Evolutionary conservation across 768 basidiomycete species (phyloP).

Genomic region (Russula lepida): DNA sequence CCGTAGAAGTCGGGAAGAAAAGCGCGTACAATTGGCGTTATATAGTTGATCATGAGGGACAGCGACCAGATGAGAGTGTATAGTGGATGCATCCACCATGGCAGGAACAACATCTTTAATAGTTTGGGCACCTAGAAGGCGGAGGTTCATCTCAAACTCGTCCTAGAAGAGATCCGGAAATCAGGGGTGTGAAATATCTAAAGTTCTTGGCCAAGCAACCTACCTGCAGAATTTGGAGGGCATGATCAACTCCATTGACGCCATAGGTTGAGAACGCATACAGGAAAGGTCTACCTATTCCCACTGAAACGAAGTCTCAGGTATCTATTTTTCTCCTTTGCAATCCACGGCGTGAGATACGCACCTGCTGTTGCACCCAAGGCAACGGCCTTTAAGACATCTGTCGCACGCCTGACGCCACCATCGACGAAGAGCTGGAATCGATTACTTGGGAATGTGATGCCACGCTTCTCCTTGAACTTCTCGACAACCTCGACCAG

Average conservation of each 20-base stretch:
- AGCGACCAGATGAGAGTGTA: conserved; percentile 54
- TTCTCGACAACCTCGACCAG: conserved; percentile 67
- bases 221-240: conserved; percentile 70
- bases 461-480: conserved; percentile 54
- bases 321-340: neutral
- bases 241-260: conserved; percentile 74
- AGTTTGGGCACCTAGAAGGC: conserved; percentile 77
- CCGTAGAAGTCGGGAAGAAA: neutral
- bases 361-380: conserved; percentile 81
- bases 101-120: conserved; percentile 72
- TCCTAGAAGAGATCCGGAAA: conserved; percentile 43
- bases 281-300: conserved; percentile 78
- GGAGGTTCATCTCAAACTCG: conserved; percentile 98
- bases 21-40: conserved; percentile 68
- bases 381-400: conserved; percentile 82
- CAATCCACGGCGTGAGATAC: conserved; percentile 12
- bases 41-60: conserved; percentile 73
- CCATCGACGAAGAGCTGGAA: conserved; percentile 91
- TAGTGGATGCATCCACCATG: conserved; percentile 81
- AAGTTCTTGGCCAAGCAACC: conserved; percentile 25
- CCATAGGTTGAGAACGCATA: conserved; percentile 91
- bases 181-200: neutral
- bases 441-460: conserved; percentile 65
- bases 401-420: conserved; percentile 87
- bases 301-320: conserved; percentile 37